Base-by-base conservation (phyloP, 441 rosid genomes). In the Erodium moschatum region DNA sequence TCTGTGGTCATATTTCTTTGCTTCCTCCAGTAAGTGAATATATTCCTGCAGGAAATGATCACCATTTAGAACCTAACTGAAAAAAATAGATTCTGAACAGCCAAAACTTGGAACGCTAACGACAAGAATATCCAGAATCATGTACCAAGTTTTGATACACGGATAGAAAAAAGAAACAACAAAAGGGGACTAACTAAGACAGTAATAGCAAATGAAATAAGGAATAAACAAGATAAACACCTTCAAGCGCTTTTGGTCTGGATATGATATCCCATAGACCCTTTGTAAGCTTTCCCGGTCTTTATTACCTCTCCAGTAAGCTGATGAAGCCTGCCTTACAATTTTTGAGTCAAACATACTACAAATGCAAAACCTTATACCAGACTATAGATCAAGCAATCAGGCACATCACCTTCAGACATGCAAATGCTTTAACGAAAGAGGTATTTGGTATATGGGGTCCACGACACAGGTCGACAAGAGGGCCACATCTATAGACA, bases 391-490 rank as follows among this genome's bases (percentile, higher is more conserved):
- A 66, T 54, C 63, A 19, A 61, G 35, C 18, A 70, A 10, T 65
- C 21, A 15, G 60, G 65, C 67, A 75, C 44, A 52, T 72, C 71
- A 95, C 99, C 97, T 86, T 95, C 82, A 92, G 78, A 78, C 97
- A 95, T 38, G 86, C 87, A 84, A 95, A 81, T 70, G 96, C 98
- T 85, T 95, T 92, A 60, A 85, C 98, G 76, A 89, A 90, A 21
- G 99, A 90, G 65, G 99, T 92, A 72, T 85, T 90, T 33, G 99
- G 99, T 80, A 95, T 95, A 80, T 95, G 99, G 66, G 99, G 99
- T 61, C 99, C 97, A 75, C 97, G 98, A 75, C 98, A 93, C 71
- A 93, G 78, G 81, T 93, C 98, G 48, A 91, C 91, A 83, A 92
- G 77, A 54, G 97, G 96, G 18, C 99, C 99, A 68, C 98, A 95